Base-by-base conservation (phyloP, 495 filamentous ascomycete genomes). In the Clohesyomyces aquaticus region DNA sequence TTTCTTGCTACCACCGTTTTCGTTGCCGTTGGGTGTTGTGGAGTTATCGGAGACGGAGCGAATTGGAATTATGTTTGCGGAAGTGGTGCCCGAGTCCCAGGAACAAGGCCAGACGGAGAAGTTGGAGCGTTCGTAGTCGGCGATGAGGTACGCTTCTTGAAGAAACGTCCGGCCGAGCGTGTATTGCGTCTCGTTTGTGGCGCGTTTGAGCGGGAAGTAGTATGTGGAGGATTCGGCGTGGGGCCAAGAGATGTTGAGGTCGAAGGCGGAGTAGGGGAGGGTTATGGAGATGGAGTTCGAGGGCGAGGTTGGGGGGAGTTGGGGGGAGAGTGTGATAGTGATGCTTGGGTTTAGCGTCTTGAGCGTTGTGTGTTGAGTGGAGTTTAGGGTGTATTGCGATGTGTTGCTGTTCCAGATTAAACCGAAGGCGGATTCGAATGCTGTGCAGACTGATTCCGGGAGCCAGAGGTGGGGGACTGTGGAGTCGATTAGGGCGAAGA, bases 61-160 rank as follows among this genome's bases (percentile, higher is more conserved):
- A 54, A 88, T 85, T 16, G 73, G 66, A 54, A 82, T 69, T 35
- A 89, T 72, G 29, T 78, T 82, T 79, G 23, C 51, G 18, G 4
- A 75, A 72, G 23, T 80, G 76, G 51, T 75, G 77, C 56, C 81
- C 77, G 21, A 89, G 74, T 21, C 88, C 85, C 63, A 91, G 88
- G 72, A 90, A 27, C 68, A 66, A 26, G 78, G 77, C 4, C 74
- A 77, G 0, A 83, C 72, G 52, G 78, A 78, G 65, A 82, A 81
- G 1, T 72, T 75, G 16, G 63, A 59, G 18, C 74, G 73, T 26
- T 82, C 77, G 51, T 79, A 81, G 65, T 82, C 76, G 0, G 72
- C 77, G 0, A 75, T 75, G 12, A 81, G 70, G 65, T 80, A 82
- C 55, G 82, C 78, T 76, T 84, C 82, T 70, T 86, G 83, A 10